These are phyloP conservation scores for Leptographium galeiforme DNA, from an alignment of 2,329 filamentous ascomycete species.

Conservation along the genomic window DNA sequence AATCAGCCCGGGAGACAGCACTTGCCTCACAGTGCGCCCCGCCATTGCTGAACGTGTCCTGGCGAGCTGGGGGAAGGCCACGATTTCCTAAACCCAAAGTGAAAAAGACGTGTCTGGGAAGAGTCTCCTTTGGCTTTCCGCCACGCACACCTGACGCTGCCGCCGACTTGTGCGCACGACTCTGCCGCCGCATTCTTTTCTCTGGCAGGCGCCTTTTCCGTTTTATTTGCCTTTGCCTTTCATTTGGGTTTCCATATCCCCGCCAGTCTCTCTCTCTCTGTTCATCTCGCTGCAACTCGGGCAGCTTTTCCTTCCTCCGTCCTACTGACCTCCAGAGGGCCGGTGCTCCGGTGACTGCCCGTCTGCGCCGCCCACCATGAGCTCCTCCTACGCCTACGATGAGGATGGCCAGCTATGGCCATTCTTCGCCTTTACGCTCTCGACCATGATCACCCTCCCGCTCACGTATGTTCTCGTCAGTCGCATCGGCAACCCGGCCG, in stretches of 20 bases:
- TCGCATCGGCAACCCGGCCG: conserved; percentile 62
- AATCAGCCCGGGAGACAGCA: neutral
- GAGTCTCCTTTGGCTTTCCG: neutral
- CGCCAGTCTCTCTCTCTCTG: no score
- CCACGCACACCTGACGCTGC: neutral
- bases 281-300: neutral
- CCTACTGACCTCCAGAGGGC: neutral
- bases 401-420: conserved; percentile 97
- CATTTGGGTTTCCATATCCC: neutral
- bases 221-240: neutral
- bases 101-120: neutral
- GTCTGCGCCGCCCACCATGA: conserved; percentile 46
- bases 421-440: conserved; percentile 91
- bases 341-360: neutral
- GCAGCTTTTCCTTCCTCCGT: neutral
- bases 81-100: neutral
- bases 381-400: conserved; percentile 96
- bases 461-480: conserved; percentile 80
- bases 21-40: neutral
- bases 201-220: neutral
- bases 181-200: neutral
- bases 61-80: neutral
- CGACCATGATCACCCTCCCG: conserved; percentile 75
- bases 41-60: neutral
- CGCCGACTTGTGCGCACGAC: neutral